A percentile compares a stretch with the other conserved stretches of the same genome.
Evolutionary conservation across 345 rosid species (phyloP).

Genomic region (Eucalyptus leucophloia): DNA sequence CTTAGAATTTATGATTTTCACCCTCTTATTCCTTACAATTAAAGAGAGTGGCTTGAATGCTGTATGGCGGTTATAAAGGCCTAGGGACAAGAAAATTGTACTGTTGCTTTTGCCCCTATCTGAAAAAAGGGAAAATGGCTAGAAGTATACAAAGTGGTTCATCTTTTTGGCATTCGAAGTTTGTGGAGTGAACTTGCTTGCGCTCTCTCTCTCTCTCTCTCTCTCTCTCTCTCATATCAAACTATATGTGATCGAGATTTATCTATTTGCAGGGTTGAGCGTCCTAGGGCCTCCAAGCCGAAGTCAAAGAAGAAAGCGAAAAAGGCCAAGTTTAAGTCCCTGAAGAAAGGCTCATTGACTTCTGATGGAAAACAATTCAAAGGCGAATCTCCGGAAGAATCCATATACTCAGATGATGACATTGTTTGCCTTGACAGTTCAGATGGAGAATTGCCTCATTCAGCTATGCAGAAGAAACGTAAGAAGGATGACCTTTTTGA

Average conservation of each 20-base stretch:
- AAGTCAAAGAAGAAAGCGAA: slow-evolving; percentile 86
- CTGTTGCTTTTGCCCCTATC: not conserved
- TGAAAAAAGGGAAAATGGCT: not conserved
- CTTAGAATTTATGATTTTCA: not conserved
- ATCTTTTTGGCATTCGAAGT: not conserved
- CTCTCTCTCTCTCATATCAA: not conserved
- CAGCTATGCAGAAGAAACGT: slow-evolving; percentile 40
- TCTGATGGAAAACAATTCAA: slow-evolving; percentile 49
- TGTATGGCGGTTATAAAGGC: not conserved
- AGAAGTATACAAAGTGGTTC: not conserved
- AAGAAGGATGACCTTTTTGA: slow-evolving; percentile 38
- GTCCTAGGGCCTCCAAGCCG: slow-evolving; percentile 30
- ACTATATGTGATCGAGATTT: not conserved
- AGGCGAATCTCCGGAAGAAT: slow-evolving; percentile 29
- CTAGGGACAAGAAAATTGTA: not conserved
- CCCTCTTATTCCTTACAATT: not conserved
- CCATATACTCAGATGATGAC: slow-evolving; percentile 11
- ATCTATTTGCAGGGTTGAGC: slow-evolving; percentile 41
- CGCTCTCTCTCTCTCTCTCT: not conserved
- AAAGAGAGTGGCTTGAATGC: not conserved
- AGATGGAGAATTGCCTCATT: slow-evolving; percentile 32
- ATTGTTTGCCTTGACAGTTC: slow-evolving; percentile 36
- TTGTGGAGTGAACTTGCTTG: not conserved
- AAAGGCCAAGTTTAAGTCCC: slow-evolving; percentile 88
- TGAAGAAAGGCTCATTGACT: slow-evolving; percentile 75